Base-by-base conservation (phyloP, 805 yeast genomes). In the Metschnikowia baotianmanensis region DNA sequence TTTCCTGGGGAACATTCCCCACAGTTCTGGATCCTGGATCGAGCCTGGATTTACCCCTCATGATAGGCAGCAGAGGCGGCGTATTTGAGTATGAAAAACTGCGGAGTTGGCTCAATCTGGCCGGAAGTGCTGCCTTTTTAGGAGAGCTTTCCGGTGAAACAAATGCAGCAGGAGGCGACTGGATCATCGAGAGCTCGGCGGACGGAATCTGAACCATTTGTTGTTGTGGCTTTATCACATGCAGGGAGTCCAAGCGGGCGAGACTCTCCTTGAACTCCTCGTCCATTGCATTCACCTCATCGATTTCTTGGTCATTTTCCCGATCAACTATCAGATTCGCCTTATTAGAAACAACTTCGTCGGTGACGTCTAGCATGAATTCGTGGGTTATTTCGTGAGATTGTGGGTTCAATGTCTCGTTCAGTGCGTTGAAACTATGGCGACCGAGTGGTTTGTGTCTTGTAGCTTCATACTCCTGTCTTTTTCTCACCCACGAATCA, bases 401-500 rank as follows among this genome's bases (percentile, higher is more conserved):
- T 11, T 19, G 44, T 15, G 41, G 17, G 35, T 34, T 46, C 16
- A 55, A 32, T 5, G 60, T 56, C 21, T 62, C 70, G 43, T 54
- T 59, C 6, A 67, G 62, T 0, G 61, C 64, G 12, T 61, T 50
- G 42, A 51, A 61, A 36, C 65, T 63, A 36, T 52, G 46, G 25
- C 59, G 46, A 9, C 13, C 31, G 18, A 19, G 22, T 4, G 38
- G 23, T n/a, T 25, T 34, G 19, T 19, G 24, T 40, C 42, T 47
- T 23, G 52, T 47, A 27, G 48, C 55, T 6, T 71, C 79, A 46
- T 62, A 76, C 41, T 70, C 70, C 39, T 71, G 71, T 46, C 80
- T 57, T 52, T 77, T 77, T 21, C 68, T 62, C 31, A 69, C 67
- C 81, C 81, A 77, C 17, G 78, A 73, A 43, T 70, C 71, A 18